These are phyloP conservation scores for Podaxis sp. DNA, from an alignment of 768 basidiomycete genomes.

Conservation along the genomic window DNA sequence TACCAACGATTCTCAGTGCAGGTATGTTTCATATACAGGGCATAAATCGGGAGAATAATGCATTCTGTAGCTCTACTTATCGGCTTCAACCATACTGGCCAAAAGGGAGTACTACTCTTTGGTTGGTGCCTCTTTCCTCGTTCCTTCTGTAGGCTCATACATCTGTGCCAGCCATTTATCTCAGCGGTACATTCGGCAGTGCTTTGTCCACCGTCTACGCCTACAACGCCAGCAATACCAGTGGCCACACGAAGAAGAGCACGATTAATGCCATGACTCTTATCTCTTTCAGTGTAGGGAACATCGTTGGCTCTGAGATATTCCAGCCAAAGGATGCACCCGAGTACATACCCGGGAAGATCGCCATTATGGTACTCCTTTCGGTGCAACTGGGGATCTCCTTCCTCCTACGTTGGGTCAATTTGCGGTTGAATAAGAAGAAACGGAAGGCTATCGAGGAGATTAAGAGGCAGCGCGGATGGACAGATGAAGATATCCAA, in stretches of 20 bases:
- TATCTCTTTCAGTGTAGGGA: constrained; percentile 50
- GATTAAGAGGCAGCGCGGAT: constrained; percentile 42
- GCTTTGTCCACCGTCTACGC: constrained; percentile 58
- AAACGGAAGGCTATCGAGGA: constrained; percentile 37
- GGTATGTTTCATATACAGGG: constrained; percentile 26
- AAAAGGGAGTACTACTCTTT: constrained; percentile 52
- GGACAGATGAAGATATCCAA: constrained; percentile 55
- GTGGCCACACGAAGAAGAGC: constrained; percentile 65
- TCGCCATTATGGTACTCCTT: constrained; percentile 57
- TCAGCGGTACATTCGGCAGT: constrained; percentile 54
- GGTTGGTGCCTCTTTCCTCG: constrained; percentile 27
- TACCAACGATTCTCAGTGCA: constrained; percentile 56
- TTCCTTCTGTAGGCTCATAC: not conserved
- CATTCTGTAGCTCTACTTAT: constrained; percentile 40
- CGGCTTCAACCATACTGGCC: constrained; percentile 42
- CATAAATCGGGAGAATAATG: not conserved
- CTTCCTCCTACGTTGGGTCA: constrained; percentile 48
- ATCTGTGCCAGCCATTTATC: constrained; percentile 35
- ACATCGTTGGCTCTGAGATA: constrained; percentile 60
- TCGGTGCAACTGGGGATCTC: constrained; percentile 46
- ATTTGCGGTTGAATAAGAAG: constrained; percentile 47
- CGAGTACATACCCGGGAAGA: constrained; percentile 62
- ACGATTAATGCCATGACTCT: constrained; percentile 61
- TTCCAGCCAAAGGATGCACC: constrained; percentile 61
- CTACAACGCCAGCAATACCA: constrained; percentile 61